Evolutionary conservation across 305 asterid species (phyloP).

Genomic region (Fraxinus dipetala): DNA sequence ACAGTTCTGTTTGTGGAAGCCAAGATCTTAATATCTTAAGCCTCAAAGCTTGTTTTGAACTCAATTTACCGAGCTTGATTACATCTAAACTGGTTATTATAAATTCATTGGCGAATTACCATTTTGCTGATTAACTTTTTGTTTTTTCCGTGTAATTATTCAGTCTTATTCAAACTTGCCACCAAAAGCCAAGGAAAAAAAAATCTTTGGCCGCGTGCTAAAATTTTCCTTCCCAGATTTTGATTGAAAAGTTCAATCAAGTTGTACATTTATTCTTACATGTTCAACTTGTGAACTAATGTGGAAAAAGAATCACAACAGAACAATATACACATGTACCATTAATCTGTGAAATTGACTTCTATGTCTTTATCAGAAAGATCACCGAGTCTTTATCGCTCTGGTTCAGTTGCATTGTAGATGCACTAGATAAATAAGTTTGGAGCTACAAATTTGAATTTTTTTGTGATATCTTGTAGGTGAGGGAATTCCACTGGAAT

Average conservation of each 20-base stretch:
- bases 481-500: constrained; percentile 84
- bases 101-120: background rate
- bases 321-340: background rate
- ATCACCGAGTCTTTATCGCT: background rate
- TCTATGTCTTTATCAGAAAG: background rate
- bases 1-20: background rate
- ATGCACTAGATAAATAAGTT: background rate
- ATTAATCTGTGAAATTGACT: background rate
- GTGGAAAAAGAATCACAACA: background rate
- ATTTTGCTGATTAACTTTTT: background rate
- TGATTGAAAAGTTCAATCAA: background rate
- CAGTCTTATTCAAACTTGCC: background rate
- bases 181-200: background rate
- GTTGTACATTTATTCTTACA: background rate
- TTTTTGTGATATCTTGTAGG: constrained; percentile 36
- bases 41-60: background rate
- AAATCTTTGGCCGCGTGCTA: background rate
- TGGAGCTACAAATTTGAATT: background rate
- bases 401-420: background rate
- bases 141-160: background rate
- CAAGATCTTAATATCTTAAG: background rate
- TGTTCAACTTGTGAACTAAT: background rate
- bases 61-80: background rate
- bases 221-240: background rate
- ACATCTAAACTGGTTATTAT: background rate